Percentiles rank a stretch among this genome's conserved stretches.
These are phyloP conservation scores for Dictyostelium intermedium DNA, from an alignment of 78 protist genomes.

Conservation along the genomic window DNA sequence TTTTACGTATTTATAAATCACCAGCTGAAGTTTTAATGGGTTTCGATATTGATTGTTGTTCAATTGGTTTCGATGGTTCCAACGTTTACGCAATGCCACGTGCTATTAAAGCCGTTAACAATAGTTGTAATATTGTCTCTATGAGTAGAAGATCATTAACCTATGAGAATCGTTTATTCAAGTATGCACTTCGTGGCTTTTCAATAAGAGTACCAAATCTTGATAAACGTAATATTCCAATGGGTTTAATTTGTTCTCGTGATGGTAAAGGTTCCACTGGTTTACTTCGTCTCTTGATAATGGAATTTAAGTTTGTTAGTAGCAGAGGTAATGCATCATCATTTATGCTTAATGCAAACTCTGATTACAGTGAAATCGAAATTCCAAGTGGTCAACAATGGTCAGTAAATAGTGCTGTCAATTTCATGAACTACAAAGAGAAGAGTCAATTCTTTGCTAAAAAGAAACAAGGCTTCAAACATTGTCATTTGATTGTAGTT, in stretches of 20 bases:
- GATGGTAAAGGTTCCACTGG: conserved; percentile 20
- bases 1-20: conserved; percentile 76
- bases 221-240: background rate
- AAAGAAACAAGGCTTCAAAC: conserved; percentile 6
- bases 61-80: conserved; percentile 67
- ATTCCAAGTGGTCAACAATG: conserved; percentile 49
- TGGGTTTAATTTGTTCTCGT: background rate
- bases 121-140: conserved; percentile 37
- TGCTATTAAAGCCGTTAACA: conserved; percentile 10
- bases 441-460: conserved; percentile 70
- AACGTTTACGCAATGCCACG: conserved; percentile 64
- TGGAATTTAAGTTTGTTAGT: conserved; percentile 5
- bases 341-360: background rate
- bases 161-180: conserved; percentile 79
- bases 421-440: conserved; percentile 49
- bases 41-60: conserved; percentile 84
- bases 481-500: conserved; percentile 38
- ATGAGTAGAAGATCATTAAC: conserved; percentile 73
- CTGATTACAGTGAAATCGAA: conserved; percentile 49
- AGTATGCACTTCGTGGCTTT: conserved; percentile 80
- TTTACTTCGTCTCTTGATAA: conserved; percentile 7
- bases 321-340: background rate
- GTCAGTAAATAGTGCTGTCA: background rate
- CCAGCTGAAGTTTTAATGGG: conserved; percentile 84
- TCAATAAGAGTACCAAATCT: conserved; percentile 36